Base-by-base conservation (phyloP, 1,139 yeast genomes). In the Geotrichum carabidarum region DNA sequence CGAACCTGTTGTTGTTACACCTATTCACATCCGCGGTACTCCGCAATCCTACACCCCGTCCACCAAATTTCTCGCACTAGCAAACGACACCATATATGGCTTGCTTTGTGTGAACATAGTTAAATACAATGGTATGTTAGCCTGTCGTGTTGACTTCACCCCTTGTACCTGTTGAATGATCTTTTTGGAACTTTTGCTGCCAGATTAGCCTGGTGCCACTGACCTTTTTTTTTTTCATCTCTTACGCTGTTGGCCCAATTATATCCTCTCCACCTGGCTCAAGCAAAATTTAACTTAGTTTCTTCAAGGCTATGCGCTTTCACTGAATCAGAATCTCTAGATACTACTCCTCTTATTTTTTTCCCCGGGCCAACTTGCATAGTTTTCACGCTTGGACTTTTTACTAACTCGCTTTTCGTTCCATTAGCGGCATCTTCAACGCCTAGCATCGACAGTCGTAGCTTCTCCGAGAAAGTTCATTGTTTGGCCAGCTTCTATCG, bases 401-500 rank as follows among this genome's bases (percentile, higher is more conserved):
- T 27, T 35, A 15, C 44, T 30, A 48, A 38, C 44, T 27, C 38
- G 22, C 35, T 12, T n/a, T 36, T 27, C 38, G 17, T 44, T 27
- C 18, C 12, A 31, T n/a, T 38, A 55, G 58, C 55, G 58, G 48
- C 58, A 55, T 18, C 54, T 52, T 17, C 53, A 55, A 30, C 50
- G 54, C 44, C 50, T 55, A 31, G 58, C 53, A 37, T 48, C 48
- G 12, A 34, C 38, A 48, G 45, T 52, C 32, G 50, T 48, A 14
- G 32, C 56, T 17, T 43, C 51, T 27, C 82, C 82, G 2, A 65
- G 74, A 40, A 60, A 65, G 5, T 74, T 72, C 56, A 81, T 83
- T 15, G 66, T 82, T 32, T 64, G 78, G 68, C 84, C 86, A 0
- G 71, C 80, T 2, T 66, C 81, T 4, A 51, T 80, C 3, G 71